Percentiles rank a stretch among this genome's conserved stretches.
Evolutionary conservation across 768 basidiomycete species (phyloP).

Genomic region (Phylloporus scabripes): DNA sequence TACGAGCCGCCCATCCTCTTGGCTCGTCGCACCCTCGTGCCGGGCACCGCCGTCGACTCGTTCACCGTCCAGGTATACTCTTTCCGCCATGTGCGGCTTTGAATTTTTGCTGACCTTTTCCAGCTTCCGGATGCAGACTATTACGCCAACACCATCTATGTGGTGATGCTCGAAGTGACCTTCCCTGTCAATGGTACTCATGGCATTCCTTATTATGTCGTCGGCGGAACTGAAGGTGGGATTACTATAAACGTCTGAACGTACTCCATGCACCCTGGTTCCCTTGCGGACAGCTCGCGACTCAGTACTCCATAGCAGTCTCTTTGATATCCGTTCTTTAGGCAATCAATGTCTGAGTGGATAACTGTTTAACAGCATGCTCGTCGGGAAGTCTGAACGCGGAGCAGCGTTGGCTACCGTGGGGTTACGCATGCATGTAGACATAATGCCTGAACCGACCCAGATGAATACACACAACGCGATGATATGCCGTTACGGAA

Average conservation of each 20-base stretch:
- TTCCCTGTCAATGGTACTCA: slow-evolving; percentile 18
- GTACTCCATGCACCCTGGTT: background rate
- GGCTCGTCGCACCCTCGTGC: slow-evolving; percentile 14
- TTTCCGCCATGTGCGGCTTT: background rate
- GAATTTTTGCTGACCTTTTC: slow-evolving; percentile 1
- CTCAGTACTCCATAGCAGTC: too few relatives aligned
- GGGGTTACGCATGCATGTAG: too few relatives aligned
- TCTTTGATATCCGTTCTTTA: background rate
- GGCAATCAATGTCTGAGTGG: background rate
- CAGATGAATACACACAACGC: too few relatives aligned
- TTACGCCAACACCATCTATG: slow-evolving; percentile 16
- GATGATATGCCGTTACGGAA: too few relatives aligned
- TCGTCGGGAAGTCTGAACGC: too few relatives aligned
- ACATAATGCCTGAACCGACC: too few relatives aligned
- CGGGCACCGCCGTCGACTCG: slow-evolving; percentile 6
- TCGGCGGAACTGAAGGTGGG: slow-evolving; percentile 14
- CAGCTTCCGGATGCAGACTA: slow-evolving; percentile 27
- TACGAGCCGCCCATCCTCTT: slow-evolving; percentile 28
- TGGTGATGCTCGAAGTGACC: slow-evolving; percentile 22
- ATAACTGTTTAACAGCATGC: background rate
- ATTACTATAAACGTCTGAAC: slow-evolving; percentile 17
- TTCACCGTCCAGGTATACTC: slow-evolving; percentile 19
- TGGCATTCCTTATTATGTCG: slow-evolving; percentile 19
- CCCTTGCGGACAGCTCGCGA: background rate
- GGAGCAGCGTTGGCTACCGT: too few relatives aligned